Evolutionary conservation across 2,329 filamentous ascomycete species (phyloP).

Genomic region (Colletotrichum orbiculare): DNA sequence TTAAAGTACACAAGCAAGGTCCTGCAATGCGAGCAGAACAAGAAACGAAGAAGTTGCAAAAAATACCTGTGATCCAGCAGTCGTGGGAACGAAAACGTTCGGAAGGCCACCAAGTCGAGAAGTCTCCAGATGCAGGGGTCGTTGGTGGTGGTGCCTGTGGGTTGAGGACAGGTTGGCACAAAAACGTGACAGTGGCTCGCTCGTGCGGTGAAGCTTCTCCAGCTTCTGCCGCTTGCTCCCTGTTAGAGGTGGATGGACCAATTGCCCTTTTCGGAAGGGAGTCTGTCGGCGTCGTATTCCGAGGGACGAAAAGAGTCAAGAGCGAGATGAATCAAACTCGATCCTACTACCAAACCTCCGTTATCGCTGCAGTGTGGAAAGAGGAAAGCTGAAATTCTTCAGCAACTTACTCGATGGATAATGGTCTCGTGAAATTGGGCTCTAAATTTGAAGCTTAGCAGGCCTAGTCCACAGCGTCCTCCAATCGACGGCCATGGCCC

Average conservation of each 20-base stretch:
- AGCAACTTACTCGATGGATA: neutral
- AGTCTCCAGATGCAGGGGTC: constrained; percentile 27
- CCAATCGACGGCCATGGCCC: constrained; percentile 7
- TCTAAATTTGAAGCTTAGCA: constrained; percentile 8
- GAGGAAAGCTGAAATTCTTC: neutral
- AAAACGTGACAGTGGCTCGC: constrained; percentile 21
- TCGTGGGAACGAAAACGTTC: constrained; percentile 28
- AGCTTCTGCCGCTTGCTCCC: too few relatives aligned
- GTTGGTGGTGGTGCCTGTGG: constrained; percentile 31
- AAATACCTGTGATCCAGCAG: constrained; percentile 24
- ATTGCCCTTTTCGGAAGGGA: constrained; percentile 21
- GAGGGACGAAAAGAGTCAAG: constrained; percentile 1
- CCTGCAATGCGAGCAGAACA: constrained; percentile 28
- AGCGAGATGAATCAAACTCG: neutral
- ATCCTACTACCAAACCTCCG: neutral
- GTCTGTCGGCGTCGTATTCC: constrained; percentile 10
- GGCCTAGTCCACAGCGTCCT: constrained; percentile 17
- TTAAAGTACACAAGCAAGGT: constrained; percentile 31
- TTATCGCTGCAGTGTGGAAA: too few relatives aligned
- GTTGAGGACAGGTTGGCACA: constrained; percentile 45
- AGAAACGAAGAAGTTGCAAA: constrained; percentile 24
- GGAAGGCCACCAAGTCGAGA: constrained; percentile 34
- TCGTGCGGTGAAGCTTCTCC: constrained; percentile 16
- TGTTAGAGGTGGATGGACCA: constrained; percentile 8
- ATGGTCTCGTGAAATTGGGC: constrained; percentile 21